Evolutionary conservation across 257 asterid species (phyloP), one percentile per base, ranked within the genome.

Genomic region (Solanum pimpinellifolium): DNA sequence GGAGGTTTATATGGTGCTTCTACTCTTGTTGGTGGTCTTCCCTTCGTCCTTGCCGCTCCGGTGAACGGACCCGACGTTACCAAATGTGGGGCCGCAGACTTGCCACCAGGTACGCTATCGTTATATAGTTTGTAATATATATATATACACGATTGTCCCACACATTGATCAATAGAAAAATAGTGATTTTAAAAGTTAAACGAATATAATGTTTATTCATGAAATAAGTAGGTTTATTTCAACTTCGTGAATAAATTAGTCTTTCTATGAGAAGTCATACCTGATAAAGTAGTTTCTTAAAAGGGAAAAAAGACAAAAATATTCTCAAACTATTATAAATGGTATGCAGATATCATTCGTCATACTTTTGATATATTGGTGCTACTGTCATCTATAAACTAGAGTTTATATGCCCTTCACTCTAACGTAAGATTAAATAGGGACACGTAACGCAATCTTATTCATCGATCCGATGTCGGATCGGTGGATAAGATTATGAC

Each of bases 1-100:
- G 97, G 98, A 15, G 96, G 98, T 1, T 90, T 95, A 1, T 95
- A 95, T 77, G 95, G 98, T 41, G 94, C 97, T 85, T 86, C 96
- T 60, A 88, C 75, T 33, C 90, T 93, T 65, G 86, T 90, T 44
- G 42, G 93, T 73, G 80, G 92, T 69, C 88, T 85, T 69, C 96
- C 96, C 0, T 90, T 92, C 56, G 89, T 97, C 11, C 85, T 92
- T 16, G 93, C 97, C 3, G 95, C 95, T 69, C 98, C 99, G 0
- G 78, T 94, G 1, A 3, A 91, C 25, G 95, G 88, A 44, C 98
- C 99, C 0, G 98, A 96, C 86, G 86, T 94, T 87, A 86, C 96
- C 1, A 90, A 93, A 91, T 96, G 99, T 83, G 98, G 99, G 42
- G 93, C 99, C 0, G 97, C 98, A 0, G 93, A 96, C 82, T 85